These are phyloP conservation scores for Cetraspora pellucida DNA, from an alignment of 192 early-diverging fungal species.

Conservation along the genomic window DNA sequence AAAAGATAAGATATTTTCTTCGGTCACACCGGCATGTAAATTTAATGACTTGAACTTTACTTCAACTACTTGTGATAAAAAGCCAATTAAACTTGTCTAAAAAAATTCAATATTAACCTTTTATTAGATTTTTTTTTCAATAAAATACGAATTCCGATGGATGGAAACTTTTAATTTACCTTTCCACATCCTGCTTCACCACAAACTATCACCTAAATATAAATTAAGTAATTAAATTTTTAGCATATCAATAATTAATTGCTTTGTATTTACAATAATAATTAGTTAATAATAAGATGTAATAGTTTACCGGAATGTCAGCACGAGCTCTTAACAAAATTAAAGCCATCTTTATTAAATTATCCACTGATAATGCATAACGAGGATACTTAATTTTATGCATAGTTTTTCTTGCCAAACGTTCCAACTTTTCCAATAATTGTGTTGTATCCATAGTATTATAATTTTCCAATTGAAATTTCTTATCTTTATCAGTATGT, in stretches of 20 bases:
- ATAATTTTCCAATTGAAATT: constrained; percentile 6
- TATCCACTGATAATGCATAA: constrained; percentile 27
- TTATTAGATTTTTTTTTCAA: too few relatives aligned
- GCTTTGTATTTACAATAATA: too few relatives aligned
- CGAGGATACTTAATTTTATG: not conserved
- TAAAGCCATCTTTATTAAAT: constrained; percentile 30
- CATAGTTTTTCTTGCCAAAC: constrained; percentile 16
- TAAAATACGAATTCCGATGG: too few relatives aligned
- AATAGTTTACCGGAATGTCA: constrained; percentile 20
- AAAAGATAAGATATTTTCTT: constrained; percentile 1
- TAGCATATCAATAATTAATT: too few relatives aligned
- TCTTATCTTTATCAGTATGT: not conserved
- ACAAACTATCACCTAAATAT: not conserved
- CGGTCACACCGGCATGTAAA: constrained; percentile 21
- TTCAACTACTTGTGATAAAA: constrained; percentile 10
- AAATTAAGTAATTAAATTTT: too few relatives aligned
- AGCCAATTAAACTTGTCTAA: constrained; percentile 28
- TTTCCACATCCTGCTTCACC: constrained; percentile 34
- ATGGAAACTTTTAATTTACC: not conserved
- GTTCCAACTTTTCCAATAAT: constrained; percentile 13
- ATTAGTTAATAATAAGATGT: too few relatives aligned
- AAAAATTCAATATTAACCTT: too few relatives aligned
- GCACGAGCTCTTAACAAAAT: constrained; percentile 28
- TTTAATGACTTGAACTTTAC: not conserved
- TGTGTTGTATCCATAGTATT: not conserved